Percentiles rank a stretch among this genome's conserved stretches.
Evolutionary conservation across 495 filamentous ascomycete species (phyloP).

Genomic region (Penicillium cosmopolitanum): DNA sequence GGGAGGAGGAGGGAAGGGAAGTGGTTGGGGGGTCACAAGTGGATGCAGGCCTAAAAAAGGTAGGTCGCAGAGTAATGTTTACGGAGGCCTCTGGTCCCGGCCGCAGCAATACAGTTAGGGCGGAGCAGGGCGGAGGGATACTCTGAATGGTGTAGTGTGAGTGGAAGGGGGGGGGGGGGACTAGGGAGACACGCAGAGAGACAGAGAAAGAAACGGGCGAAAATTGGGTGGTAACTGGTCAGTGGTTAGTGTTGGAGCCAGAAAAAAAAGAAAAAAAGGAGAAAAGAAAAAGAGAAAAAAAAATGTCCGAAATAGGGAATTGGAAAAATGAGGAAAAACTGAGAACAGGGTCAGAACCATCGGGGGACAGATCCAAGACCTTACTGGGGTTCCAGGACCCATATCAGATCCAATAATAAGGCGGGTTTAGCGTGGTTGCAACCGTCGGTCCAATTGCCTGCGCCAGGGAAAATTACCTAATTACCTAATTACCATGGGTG

Average conservation of each 20-base stretch:
- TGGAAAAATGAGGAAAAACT: constrained; percentile 7
- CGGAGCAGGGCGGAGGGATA: constrained; percentile 27
- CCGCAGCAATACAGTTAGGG: constrained; percentile 12
- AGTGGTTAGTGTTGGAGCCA: constrained; percentile 1
- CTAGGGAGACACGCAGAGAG: not conserved
- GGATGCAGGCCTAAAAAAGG: constrained; percentile 43
- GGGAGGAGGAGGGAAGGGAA: constrained; percentile 11
- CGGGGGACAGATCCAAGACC: constrained; percentile 32
- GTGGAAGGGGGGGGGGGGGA: constrained; percentile 31
- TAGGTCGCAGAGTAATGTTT: constrained; percentile 37
- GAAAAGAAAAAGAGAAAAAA: constrained; percentile 7
- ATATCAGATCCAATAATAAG: constrained; percentile 49
- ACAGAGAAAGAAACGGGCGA: constrained; percentile 16
- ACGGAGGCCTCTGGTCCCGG: constrained; percentile 24
- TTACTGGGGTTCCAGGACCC: constrained; percentile 32
- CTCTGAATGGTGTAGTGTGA: constrained; percentile 23
- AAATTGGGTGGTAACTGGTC: not conserved
- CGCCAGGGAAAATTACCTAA: not conserved
- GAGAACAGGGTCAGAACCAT: constrained; percentile 20
- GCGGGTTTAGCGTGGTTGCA: constrained; percentile 41
- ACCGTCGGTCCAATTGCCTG: constrained; percentile 32
- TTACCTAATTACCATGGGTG: not conserved
- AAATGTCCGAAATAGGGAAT: constrained; percentile 1
- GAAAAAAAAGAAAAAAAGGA: constrained; percentile 8
- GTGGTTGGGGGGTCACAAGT: constrained; percentile 34